Percentiles rank a stretch among this genome's conserved stretches.
These are phyloP conservation scores for Albugo candida DNA, from an alignment of 352 stramenopile species.

Conservation along the genomic window DNA sequence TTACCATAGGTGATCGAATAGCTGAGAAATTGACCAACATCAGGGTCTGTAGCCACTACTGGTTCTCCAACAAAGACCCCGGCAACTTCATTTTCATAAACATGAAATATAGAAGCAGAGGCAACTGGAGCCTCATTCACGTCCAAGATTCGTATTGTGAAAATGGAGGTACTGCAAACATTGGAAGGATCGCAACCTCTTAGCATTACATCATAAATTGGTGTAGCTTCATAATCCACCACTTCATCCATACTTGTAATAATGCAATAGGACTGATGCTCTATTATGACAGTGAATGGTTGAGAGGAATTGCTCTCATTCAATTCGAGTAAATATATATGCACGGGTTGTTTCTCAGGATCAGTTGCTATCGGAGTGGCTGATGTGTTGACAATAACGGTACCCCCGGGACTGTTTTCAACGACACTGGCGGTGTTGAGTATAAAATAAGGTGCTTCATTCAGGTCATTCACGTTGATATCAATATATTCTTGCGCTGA, in stretches of 20 bases:
- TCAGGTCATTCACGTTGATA: constrained; percentile 21
- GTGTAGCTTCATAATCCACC: constrained; percentile 10
- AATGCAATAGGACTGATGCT: too few relatives aligned
- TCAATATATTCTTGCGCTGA: constrained; percentile 8
- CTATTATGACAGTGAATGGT: too few relatives aligned
- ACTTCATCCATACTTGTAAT: not conserved
- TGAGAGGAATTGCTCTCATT: too few relatives aligned
- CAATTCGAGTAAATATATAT: constrained; percentile 1
- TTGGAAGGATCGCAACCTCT: constrained; percentile 9
- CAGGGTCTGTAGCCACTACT: constrained; percentile 11
- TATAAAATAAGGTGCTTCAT: constrained; percentile 22
- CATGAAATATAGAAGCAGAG: not conserved
- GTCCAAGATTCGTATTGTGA: constrained; percentile 8
- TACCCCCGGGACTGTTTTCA: constrained; percentile 11
- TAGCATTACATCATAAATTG: constrained; percentile 2
- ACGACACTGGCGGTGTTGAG: not conserved
- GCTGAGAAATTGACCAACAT: constrained; percentile 10
- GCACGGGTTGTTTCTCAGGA: constrained; percentile 10
- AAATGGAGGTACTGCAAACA: constrained; percentile 2
- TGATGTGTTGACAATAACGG: constrained; percentile 9
- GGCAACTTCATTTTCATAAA: constrained; percentile 6
- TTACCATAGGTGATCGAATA: constrained; percentile 14
- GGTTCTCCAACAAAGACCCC: constrained; percentile 10
- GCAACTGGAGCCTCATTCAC: constrained; percentile 14
- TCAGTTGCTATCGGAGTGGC: constrained; percentile 2